phyloP scores from a whole-genome alignment of 2,329 filamentous ascomycete genomes.

The Fusarium euwallaceae region DNA sequence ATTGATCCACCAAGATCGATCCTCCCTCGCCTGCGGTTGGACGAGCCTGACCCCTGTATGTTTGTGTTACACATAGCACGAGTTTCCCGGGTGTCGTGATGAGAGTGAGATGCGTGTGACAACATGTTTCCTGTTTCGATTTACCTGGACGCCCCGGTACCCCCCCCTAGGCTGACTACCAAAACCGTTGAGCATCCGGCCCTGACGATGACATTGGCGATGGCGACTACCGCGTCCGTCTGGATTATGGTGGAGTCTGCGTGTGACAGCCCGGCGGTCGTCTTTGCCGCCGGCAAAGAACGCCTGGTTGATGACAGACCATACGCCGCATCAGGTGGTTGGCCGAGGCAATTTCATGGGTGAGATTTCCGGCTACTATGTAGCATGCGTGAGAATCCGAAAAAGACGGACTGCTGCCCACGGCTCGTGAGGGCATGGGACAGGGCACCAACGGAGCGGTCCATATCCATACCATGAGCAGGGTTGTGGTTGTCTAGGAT shows the following conservation, averaged over 20 bases:
- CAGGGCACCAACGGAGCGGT: constrained; percentile 7
- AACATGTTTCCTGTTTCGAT: constrained; percentile 2
- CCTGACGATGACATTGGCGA: not conserved
- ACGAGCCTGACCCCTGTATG: constrained; percentile 32
- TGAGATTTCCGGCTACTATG: constrained; percentile 18
- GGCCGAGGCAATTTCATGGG: constrained; percentile 7
- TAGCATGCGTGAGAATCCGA: constrained; percentile 19
- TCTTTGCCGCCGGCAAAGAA: constrained; percentile 38
- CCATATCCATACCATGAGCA: not conserved
- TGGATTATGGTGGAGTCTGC: constrained; percentile 34
- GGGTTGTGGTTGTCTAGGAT: not conserved
- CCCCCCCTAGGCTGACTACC: not conserved
- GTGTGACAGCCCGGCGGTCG: constrained; percentile 22
- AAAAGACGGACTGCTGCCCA: constrained; percentile 10
- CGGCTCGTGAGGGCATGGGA: constrained; percentile 5
- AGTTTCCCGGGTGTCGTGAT: constrained; percentile 32
- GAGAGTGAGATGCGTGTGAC: constrained; percentile 23
- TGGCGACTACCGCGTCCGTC: constrained; percentile 10
- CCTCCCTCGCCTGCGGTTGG: constrained; percentile 36
- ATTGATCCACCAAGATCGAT: constrained; percentile 44
- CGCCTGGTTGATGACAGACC: constrained; percentile 4
- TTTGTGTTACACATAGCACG: constrained; percentile 40
- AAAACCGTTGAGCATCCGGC: not conserved
- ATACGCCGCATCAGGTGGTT: constrained; percentile 13
- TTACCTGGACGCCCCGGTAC: not conserved